Evolutionary conservation across 2,329 filamentous ascomycete species (phyloP), one percentile per base, ranked within the genome.

Genomic region (Scopulariopsis brevicaulis): DNA sequence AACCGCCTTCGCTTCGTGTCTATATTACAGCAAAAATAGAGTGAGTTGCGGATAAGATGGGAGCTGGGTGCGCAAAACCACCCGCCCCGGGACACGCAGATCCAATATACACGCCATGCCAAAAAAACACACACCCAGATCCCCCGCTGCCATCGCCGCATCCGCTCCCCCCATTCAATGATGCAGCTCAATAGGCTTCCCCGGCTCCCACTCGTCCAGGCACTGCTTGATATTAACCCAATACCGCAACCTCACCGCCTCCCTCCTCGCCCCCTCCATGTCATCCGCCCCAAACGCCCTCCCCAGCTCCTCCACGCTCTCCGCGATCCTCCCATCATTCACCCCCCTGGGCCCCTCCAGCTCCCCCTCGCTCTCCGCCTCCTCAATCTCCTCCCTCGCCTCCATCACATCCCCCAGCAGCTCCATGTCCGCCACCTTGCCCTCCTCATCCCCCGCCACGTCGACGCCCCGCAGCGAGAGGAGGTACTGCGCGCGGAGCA

Each of bases 211-310:
- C 62, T 85, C 82, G 68, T 87, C 77, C 66, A 96, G 74, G 53
- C 85, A 88, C 70, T 95, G 87, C 61, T 84, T 80, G 61, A 97
- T 86, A 71, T 92, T 96, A 58, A 87, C 80, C 93, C 93, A 96
- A 75, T 96, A 97, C 69, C 90, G 78, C 74, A 96, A 72, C 69
- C 81, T 78, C 1, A 96, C 84, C 53, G 86, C 85, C 78, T 95
- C 90, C 60, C 68, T 71, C 72, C 81, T 84, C 18, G 91, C 93
- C 10, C 61, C 72, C 48, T 84, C 78, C 46, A 89, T 68, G 67
- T 93, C 82, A 54, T 86, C 87, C 10, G 70, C 65, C 61, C 74
- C 77, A 67, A 97, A 93, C 0, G 84, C 82, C 58, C 69, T 65
- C 53, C 81, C 87, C 25, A 97, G 66, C 1, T 72, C 69, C 55